Conservation (phyloP, 495 filamentous ascomycete species). For the Bryoglossum gracile region DNA sequence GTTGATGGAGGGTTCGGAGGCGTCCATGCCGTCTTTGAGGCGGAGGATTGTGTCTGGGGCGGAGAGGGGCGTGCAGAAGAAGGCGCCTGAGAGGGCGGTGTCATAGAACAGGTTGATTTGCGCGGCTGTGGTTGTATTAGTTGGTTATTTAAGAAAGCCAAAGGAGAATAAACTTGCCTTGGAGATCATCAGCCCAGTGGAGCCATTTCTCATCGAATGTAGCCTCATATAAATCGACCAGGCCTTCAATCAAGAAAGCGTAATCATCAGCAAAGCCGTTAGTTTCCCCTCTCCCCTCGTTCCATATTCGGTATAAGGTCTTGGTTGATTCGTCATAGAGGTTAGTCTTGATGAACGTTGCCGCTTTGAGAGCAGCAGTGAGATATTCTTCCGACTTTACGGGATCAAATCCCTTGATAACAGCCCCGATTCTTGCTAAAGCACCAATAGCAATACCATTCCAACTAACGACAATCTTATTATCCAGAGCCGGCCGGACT, state of each 20-base stretch:
- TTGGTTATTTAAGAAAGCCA: neutral
- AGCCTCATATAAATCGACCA: slow-evolving; percentile 82
- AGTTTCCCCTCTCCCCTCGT: slow-evolving; percentile 61
- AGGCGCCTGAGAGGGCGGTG: slow-evolving; percentile 50
- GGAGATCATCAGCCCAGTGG: slow-evolving; percentile 74
- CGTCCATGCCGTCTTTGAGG: slow-evolving; percentile 90
- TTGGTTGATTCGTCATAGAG: slow-evolving; percentile 60
- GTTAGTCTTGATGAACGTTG: slow-evolving; percentile 68
- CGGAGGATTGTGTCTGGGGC: slow-evolving; percentile 74
- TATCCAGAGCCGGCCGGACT: slow-evolving; percentile 74
- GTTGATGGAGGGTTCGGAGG: slow-evolving; percentile 81
- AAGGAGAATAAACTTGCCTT: slow-evolving; percentile 47
- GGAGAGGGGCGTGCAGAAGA: slow-evolving; percentile 70
- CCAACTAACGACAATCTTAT: slow-evolving; percentile 83
- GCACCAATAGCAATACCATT: slow-evolving; percentile 88
- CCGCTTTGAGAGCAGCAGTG: slow-evolving; percentile 59
- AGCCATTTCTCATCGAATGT: slow-evolving; percentile 77
- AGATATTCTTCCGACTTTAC: slow-evolving; percentile 52
- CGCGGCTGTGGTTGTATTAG: slow-evolving; percentile 38
- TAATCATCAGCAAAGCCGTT: slow-evolving; percentile 92
- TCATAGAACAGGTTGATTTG: slow-evolving; percentile 68
- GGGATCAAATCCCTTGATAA: slow-evolving; percentile 53
- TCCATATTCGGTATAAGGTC: slow-evolving; percentile 68
- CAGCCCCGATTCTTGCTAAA: slow-evolving; percentile 64
- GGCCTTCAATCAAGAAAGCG: slow-evolving; percentile 76